Evolutionary conservation across 2,329 filamentous ascomycete species (phyloP).

Genomic region (Amphichorda felina): DNA sequence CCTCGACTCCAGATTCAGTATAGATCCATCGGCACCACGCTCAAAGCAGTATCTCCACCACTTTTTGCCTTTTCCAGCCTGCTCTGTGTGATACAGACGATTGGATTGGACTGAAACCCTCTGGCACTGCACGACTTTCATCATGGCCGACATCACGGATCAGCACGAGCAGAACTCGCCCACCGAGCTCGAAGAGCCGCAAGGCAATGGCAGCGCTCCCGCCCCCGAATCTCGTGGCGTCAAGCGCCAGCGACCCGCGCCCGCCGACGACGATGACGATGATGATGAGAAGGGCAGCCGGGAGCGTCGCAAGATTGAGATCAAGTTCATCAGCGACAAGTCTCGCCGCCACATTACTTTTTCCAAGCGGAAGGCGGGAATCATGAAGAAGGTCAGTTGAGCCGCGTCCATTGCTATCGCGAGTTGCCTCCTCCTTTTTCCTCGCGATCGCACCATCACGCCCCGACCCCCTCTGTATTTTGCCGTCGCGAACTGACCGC

Average conservation of each 20-base stretch:
- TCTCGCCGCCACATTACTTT: conserved; percentile 99
- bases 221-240: conserved; percentile 64
- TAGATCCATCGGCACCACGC: conserved; percentile 54
- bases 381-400: conserved; percentile 94
- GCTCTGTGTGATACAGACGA: conserved; percentile 20
- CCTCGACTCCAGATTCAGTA: conserved; percentile 52
- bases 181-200: conserved; percentile 62
- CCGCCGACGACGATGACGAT: conserved; percentile 88
- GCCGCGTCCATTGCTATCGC: neutral
- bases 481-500: no score
- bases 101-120: conserved; percentile 4
- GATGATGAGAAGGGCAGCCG: conserved; percentile 96
- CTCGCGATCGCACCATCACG: no score
- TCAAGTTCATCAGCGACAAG: conserved; percentile 99
- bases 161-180: conserved; percentile 68
- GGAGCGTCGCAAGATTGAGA: conserved; percentile 98
- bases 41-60: conserved; percentile 54
- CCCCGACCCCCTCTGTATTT: no score
- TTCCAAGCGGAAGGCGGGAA: conserved; percentile 98
- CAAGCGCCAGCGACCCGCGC: conserved; percentile 77
- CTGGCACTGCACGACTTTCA: conserved; percentile 1
- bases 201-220: conserved; percentile 61
- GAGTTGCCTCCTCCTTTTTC: no score
- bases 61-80: conserved; percentile 37
- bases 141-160: conserved; percentile 70